Base-by-base conservation (phyloP, 495 filamentous ascomycete species). In the Aspergillus egyptiacus region DNA sequence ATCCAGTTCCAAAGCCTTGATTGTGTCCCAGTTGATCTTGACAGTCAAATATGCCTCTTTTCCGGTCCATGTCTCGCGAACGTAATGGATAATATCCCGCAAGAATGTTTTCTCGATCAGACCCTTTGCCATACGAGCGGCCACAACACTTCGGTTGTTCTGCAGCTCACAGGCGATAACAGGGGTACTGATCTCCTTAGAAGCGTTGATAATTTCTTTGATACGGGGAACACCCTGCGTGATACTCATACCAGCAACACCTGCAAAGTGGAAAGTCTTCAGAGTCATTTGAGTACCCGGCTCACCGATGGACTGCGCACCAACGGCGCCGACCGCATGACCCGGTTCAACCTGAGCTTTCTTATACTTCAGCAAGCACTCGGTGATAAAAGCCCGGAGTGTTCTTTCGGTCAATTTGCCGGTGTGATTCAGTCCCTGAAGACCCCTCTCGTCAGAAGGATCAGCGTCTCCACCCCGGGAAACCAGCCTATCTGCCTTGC, bases 191-290 rank as follows among this genome's bases (percentile, higher is more conserved):
- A 98, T 97, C 34, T 71, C 73, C 64, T 85, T 91, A 8, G 87
- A 91, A 6, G 93, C 93, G 68, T 97, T 97, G 79, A 98, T 98
- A 59, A 98, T 98, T 77, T 98, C 93, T 70, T 97, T 98, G 66
- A 98, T 97, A 80, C 93, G 93, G 2, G 93, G 93, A 2, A 98
- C 93, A 84, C 93, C 93, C 62, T 95, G 88, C 0, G 94, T 98
- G 58, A 97, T 93, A 76, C 87, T 94, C 91, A 98, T 96, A 59
- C 90, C 90, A 19, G 91, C 94, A 53, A 98, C 94, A 85, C 93
- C 93, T 59, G 93, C 93, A 72, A 98, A 98, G 84, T 98, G 93
- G 83, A 98, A 98, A 64, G 93, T 98, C 71, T 97, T 97, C 58
- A 98, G 73, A 2, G 93, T 98, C 94, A 98, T 98, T 67, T 98